These are phyloP conservation scores for Boletellus deceptivus DNA, from an alignment of 1,284 basidiomycete genomes.

Conservation along the genomic window DNA sequence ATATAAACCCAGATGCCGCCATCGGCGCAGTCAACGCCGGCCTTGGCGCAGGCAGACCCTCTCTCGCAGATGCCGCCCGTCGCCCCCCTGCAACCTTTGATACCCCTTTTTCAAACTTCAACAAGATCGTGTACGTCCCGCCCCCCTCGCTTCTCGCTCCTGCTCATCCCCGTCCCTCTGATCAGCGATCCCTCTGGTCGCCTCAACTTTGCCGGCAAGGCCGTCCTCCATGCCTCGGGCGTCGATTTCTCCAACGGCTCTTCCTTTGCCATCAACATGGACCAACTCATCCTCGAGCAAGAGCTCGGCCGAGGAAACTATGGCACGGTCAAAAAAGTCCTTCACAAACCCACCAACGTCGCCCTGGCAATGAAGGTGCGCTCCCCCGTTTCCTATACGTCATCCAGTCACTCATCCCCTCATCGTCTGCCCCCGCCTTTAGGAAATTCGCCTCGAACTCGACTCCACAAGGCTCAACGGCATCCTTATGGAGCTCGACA, in stretches of 20 bases:
- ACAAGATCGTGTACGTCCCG: constrained; percentile 85
- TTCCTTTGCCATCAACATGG: constrained; percentile 95
- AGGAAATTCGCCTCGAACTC: constrained; percentile 98
- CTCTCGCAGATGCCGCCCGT: constrained; percentile 41
- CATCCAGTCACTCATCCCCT: constrained; percentile 4
- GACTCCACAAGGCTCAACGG: constrained; percentile 93
- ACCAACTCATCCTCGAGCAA: constrained; percentile 86
- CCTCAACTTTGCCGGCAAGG: constrained; percentile 92
- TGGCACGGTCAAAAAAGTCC: constrained; percentile 94
- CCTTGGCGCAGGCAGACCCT: constrained; percentile 65
- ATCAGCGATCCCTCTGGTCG: constrained; percentile 88
- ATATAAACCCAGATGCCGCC: constrained; percentile 49
- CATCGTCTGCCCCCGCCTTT: constrained; percentile 14
- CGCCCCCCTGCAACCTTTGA: constrained; percentile 50
- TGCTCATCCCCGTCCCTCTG: constrained; percentile 5
- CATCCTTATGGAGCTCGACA: constrained; percentile 98
- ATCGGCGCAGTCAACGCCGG: constrained; percentile 63
- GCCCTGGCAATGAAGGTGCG: constrained; percentile 98
- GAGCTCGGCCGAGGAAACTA: constrained; percentile 97
- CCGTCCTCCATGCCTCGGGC: constrained; percentile 87
- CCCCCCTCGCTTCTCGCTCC: constrained; percentile 1
- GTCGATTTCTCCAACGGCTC: constrained; percentile 95
- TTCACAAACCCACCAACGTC: constrained; percentile 93
- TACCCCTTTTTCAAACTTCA: constrained; percentile 90
- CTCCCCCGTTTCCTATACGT: constrained; percentile 4